Base-by-base conservation (phyloP, 1,284 basidiomycete genomes). In the Xerocomus amazonicus region DNA sequence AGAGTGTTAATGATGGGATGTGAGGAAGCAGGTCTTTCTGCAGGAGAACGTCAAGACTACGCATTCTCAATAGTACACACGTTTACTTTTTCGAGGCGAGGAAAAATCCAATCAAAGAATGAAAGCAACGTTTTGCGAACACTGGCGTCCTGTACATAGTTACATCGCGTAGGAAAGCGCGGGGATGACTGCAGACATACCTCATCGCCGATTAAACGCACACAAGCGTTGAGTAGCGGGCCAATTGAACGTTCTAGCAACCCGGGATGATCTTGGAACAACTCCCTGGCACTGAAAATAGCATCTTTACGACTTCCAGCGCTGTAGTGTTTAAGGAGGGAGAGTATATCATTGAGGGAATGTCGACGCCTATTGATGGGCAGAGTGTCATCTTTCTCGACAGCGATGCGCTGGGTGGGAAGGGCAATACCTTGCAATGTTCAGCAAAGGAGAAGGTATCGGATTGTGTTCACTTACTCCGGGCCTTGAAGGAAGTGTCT, bases 401-500 rank as follows among this genome's bases (percentile, higher is more conserved):
- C 62, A 4, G 74, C 66, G 52, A 91, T 90, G 42, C 83, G 87
- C 70, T 97, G 94, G 1, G 80, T 80, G 0, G 94, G 94, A n/a
- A 97, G 75, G 26, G 84, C 86, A 65, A 97, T 95, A 13, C 90
- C 93, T 96, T 59, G n/a, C n/a, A 27, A 39, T 50, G 43, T 47
- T 50, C 47, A 53, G 50, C 35, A 31, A 50, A 49, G 45, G 14
- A 41, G 33, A 45, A 13, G 44, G 26, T 41, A 34, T 33, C 26
- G 34, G 23, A 16, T 4, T 2, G 31, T n/a, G 1, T 47, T 31
- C 49, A 54, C 77, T 55, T 59, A 94, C 92, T 92, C 56, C 90
- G 80, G 38, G 92, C 85, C 69, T 94, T 97, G 81, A 96, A 97
- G 0, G 93, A 94, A 1, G 95, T 97, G 68, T 98, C 92, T 56